phyloP scores from a whole-genome alignment of 2,329 filamentous ascomycete genomes.

The Penicillium thymicola region DNA sequence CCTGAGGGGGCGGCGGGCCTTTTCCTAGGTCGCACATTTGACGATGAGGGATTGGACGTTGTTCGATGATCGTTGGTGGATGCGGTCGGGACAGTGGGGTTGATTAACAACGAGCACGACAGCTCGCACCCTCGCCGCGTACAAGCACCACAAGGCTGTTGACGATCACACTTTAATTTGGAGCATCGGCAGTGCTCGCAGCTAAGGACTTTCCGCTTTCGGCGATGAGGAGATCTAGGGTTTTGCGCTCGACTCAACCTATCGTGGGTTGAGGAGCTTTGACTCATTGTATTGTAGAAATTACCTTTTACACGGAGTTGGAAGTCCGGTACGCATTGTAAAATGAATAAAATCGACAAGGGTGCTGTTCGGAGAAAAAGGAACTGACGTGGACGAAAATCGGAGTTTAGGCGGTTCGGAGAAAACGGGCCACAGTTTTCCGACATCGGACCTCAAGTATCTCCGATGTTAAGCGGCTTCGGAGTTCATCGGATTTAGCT shows the following conservation, averaged over 20 bases:
- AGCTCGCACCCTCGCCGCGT: background rate
- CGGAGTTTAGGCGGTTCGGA: background rate
- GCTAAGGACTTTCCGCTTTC: background rate
- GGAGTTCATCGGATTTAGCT: background rate
- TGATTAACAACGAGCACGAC: background rate
- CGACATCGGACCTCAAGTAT: no score
- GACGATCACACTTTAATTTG: background rate
- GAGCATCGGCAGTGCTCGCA: background rate
- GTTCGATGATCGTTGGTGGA: background rate
- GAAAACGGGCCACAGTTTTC: background rate
- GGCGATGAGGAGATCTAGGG: background rate
- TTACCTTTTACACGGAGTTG: background rate
- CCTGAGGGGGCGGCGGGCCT: background rate
- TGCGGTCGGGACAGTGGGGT: background rate
- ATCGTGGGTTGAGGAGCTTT: background rate
- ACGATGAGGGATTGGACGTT: background rate
- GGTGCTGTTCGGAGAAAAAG: background rate
- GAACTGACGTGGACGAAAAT: background rate
- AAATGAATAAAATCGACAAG: background rate
- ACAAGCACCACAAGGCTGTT: background rate
- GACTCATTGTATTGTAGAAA: background rate
- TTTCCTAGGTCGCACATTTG: background rate
- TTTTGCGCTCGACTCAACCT: background rate
- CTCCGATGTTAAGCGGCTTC: background rate
- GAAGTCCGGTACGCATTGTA: background rate